These are phyloP conservation scores for Suhomyces taliae DNA, from an alignment of 1,139 yeast species.

Conservation along the genomic window DNA sequence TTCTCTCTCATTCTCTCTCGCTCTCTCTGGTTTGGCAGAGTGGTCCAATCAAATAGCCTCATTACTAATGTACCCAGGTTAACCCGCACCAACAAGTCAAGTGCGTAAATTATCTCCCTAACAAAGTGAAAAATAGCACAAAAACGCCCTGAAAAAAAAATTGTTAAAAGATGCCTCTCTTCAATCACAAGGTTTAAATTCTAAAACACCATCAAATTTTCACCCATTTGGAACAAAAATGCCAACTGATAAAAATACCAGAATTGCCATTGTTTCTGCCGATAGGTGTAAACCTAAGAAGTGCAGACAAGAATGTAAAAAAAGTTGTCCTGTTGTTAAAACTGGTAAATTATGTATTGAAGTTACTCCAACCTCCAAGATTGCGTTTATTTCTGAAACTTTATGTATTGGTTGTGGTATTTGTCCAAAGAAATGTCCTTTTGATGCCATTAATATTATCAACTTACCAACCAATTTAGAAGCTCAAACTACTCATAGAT, in stretches of 20 bases:
- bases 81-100: slow-evolving; percentile 12
- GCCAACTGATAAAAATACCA: slow-evolving; percentile 60
- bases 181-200: background rate
- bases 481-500: slow-evolving; percentile 90
- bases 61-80: slow-evolving; percentile 15
- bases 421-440: slow-evolving; percentile 97
- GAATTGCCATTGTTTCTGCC: slow-evolving; percentile 91
- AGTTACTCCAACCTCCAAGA: slow-evolving; percentile 85
- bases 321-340: slow-evolving; percentile 95
- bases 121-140: slow-evolving; percentile 6
- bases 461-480: slow-evolving; percentile 95
- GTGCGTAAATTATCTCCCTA: slow-evolving; percentile 14
- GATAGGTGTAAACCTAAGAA: slow-evolving; percentile 98
- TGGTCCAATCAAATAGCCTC: slow-evolving; percentile 9
- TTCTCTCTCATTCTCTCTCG: too few relatives aligned
- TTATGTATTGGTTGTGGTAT: slow-evolving; percentile 99
- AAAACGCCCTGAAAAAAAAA: slow-evolving; percentile 12
- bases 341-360: slow-evolving; percentile 98
- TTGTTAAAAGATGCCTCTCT: slow-evolving; percentile 7
- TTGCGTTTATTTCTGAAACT: slow-evolving; percentile 93
- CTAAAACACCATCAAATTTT: background rate
- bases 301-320: slow-evolving; percentile 97
- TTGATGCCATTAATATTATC: slow-evolving; percentile 93
- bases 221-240: slow-evolving; percentile 19
- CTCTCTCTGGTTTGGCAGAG: too few relatives aligned